phyloP scores from a whole-genome alignment of 1,139 yeast species.

The Suhomyces ambrosiae region DNA sequence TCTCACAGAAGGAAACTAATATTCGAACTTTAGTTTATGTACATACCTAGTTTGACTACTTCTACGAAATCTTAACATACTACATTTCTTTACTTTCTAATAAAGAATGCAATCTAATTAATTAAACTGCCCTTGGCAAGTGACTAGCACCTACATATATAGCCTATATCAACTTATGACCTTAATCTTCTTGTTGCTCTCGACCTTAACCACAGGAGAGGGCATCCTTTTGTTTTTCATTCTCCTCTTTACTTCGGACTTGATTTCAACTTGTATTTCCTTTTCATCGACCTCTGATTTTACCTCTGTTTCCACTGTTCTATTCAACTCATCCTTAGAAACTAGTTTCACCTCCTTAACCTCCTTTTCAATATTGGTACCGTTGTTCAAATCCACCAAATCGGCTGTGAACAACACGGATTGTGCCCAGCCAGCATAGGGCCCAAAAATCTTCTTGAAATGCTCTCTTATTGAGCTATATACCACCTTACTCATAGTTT shows the following conservation, averaged over 20 bases:
- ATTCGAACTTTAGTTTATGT: too few species aligned
- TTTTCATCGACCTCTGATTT: neutral
- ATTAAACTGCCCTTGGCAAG: too few species aligned
- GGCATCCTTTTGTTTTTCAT: neutral
- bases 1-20: too few species aligned
- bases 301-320: neutral
- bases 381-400: slow-evolving; percentile 62
- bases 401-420: slow-evolving; percentile 89
- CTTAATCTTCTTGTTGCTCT: neutral
- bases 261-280: neutral
- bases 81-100: too few species aligned
- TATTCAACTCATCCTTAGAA: neutral
- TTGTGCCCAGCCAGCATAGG: slow-evolving; percentile 98
- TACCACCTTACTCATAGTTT: slow-evolving; percentile 58
- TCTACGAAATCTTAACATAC: too few species aligned
- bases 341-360: slow-evolving; percentile 1
- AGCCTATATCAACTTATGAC: neutral
- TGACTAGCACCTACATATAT: too few species aligned
- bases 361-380: slow-evolving; percentile 28
- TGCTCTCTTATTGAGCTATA: slow-evolving; percentile 62
- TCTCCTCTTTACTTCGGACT: neutral
- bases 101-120: too few species aligned
- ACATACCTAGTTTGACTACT: too few species aligned
- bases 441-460: slow-evolving; percentile 78
- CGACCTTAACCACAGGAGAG: neutral